Evolutionary conservation across 1,284 basidiomycete species (phyloP).

Genomic region (Hymenochaete sp.): DNA sequence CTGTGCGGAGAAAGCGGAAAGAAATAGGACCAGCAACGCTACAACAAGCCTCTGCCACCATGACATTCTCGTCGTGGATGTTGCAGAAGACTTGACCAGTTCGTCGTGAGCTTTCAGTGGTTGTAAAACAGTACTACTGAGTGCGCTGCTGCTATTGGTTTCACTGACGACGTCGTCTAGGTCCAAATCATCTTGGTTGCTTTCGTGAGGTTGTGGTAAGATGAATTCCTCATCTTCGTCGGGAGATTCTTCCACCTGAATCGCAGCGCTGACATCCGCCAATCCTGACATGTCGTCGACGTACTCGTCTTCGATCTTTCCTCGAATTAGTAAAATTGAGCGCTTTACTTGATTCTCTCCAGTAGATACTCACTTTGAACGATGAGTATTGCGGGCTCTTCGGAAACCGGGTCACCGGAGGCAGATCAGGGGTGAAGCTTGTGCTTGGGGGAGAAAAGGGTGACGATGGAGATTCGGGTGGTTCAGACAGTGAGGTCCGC

Average conservation of each 20-base stretch:
- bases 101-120: too few relatives aligned
- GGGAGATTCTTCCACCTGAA: constrained; percentile 21
- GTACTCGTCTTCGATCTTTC: constrained; percentile 20
- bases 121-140: too few relatives aligned
- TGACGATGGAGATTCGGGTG: constrained; percentile 44
- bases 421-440: constrained; percentile 51
- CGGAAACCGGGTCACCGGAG: constrained; percentile 24
- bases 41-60: constrained; percentile 34
- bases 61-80: too few relatives aligned
- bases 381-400: not conserved
- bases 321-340: constrained; percentile 3
- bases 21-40: constrained; percentile 30
- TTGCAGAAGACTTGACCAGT: too few relatives aligned
- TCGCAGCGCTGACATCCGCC: constrained; percentile 20
- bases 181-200: too few relatives aligned
- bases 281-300: constrained; percentile 19
- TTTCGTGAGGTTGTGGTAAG: too few relatives aligned
- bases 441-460: constrained; percentile 33
- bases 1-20: constrained; percentile 36
- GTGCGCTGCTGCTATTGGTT: too few relatives aligned
- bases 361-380: not conserved
- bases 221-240: constrained; percentile 18
- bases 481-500: constrained; percentile 64
- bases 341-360: not conserved
- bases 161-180: too few relatives aligned